phyloP scores from a whole-genome alignment of 2,329 filamentous ascomycete species.

The Trichothecium sympodiale region DNA sequence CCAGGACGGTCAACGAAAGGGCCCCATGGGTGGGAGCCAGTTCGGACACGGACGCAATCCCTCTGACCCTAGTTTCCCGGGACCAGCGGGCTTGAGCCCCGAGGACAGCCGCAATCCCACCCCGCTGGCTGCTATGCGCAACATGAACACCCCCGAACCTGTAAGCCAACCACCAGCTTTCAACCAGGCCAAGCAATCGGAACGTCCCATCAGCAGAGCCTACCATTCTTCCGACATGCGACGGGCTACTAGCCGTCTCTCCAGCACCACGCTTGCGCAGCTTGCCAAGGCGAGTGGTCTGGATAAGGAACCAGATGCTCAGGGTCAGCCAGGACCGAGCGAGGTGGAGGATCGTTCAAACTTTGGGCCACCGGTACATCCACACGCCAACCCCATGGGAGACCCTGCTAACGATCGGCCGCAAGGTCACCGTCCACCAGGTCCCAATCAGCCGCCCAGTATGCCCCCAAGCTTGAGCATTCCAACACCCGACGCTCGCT shows the following conservation, averaged over 20 bases:
- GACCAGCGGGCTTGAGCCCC: constrained; percentile 35
- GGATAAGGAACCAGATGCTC: constrained; percentile 20
- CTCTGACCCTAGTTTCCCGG: constrained; percentile 28
- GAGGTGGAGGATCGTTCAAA: constrained; percentile 20
- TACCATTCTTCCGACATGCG: constrained; percentile 68
- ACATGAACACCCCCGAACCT: constrained; percentile 58
- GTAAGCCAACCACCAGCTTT: constrained; percentile 73
- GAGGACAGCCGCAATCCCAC: constrained; percentile 26
- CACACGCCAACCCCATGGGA: constrained; percentile 37
- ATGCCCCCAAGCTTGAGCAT: constrained; percentile 29
- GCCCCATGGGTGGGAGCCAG: not conserved
- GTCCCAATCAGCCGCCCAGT: constrained; percentile 21
- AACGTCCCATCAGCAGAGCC: constrained; percentile 55
- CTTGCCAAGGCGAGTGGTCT: constrained; percentile 59
- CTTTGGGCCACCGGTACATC: constrained; percentile 37
- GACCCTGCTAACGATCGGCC: constrained; percentile 44
- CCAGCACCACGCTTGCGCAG: constrained; percentile 69
- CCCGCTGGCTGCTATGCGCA: constrained; percentile 42
- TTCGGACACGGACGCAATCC: constrained; percentile 31
- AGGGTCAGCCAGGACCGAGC: constrained; percentile 17
- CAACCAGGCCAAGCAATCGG: constrained; percentile 55
- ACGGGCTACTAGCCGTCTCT: constrained; percentile 74
- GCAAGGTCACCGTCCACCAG: constrained; percentile 37
- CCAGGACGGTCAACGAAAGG: not conserved
- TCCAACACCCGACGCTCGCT: constrained; percentile 24